A percentile compares a stretch with the other conserved stretches of the same genome.
Conservation (phyloP, 2,329 filamentous ascomycete genomes). For the Penicillium aurantiogriseum region DNA sequence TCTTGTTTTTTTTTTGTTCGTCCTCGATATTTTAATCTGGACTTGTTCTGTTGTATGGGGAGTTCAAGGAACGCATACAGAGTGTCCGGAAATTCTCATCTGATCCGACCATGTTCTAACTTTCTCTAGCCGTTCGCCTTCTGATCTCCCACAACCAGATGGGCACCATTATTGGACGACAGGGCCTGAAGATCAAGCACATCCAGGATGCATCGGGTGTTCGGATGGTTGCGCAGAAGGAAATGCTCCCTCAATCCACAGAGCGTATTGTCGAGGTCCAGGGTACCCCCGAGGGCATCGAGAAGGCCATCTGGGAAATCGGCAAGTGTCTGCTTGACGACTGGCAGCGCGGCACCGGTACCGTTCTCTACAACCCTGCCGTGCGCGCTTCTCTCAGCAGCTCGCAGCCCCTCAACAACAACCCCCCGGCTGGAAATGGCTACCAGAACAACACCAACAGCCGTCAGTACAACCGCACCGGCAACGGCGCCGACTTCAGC, state of each 20-base stretch:
- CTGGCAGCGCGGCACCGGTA: constrained; percentile 94
- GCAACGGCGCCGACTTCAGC: constrained; percentile 96
- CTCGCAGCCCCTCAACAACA: constrained; percentile 54
- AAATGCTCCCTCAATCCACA: constrained; percentile 98
- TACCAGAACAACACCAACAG: constrained; percentile 53
- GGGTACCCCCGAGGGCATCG: constrained; percentile 89
- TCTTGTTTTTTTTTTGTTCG: constrained; percentile 10
- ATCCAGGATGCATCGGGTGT: constrained; percentile 96
- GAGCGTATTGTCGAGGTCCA: constrained; percentile 97
- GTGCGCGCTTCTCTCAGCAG: constrained; percentile 74
- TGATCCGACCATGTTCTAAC: constrained; percentile 16
- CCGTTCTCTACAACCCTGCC: constrained; percentile 94
- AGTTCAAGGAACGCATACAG: neutral
- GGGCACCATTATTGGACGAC: constrained; percentile 97
- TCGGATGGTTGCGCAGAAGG: constrained; percentile 98
- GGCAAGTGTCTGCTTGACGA: constrained; percentile 98
- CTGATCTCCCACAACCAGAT: constrained; percentile 99
- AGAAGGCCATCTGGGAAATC: constrained; percentile 97
- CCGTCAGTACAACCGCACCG: constrained; percentile 83
- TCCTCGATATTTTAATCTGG: neutral
- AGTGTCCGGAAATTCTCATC: neutral
- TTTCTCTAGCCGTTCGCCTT: constrained; percentile 76
- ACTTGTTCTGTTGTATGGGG: neutral
- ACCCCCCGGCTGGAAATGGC: constrained; percentile 47
- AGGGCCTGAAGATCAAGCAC: constrained; percentile 98